phyloP scores from a whole-genome alignment of 164 flowering plant genomes.

The Malania oleifera region DNA sequence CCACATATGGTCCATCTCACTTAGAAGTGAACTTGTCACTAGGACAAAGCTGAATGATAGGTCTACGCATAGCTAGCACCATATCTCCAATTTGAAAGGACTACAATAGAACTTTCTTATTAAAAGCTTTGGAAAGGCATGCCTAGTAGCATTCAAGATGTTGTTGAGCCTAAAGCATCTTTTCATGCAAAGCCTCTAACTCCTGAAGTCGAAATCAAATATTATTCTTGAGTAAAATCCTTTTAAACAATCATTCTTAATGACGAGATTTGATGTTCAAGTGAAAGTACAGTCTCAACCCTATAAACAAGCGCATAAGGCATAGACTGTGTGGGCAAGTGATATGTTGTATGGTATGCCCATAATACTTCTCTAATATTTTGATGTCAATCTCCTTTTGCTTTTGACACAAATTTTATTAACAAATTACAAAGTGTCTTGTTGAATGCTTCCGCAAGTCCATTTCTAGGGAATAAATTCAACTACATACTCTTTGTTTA shows the following conservation, averaged over 20 bases:
- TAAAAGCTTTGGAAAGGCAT: constrained; percentile 1
- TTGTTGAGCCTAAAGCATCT: constrained; percentile 6
- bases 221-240: background rate
- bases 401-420: constrained; percentile 1
- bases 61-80: too few relatives aligned
- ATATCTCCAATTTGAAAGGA: constrained; percentile 9
- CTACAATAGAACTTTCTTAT: constrained; percentile 6
- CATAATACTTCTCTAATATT: constrained; percentile 11
- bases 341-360: constrained; percentile 7
- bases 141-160: constrained; percentile 10
- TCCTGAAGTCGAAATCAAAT: background rate
- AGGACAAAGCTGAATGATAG: too few relatives aligned
- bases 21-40: too few relatives aligned
- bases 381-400: constrained; percentile 13
- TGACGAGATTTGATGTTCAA: constrained; percentile 4
- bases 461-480: constrained; percentile 11
- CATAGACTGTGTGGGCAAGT: constrained; percentile 10
- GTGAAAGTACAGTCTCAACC: background rate
- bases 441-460: constrained; percentile 10
- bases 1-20: too few relatives aligned
- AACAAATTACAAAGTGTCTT: constrained; percentile 13
- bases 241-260: constrained; percentile 9
- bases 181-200: constrained; percentile 12
- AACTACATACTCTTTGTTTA: constrained; percentile 8
- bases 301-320: constrained; percentile 11